Evolutionary conservation across 2,329 filamentous ascomycete genomes (phyloP).

Genomic region (Colletotrichum sp.): DNA sequence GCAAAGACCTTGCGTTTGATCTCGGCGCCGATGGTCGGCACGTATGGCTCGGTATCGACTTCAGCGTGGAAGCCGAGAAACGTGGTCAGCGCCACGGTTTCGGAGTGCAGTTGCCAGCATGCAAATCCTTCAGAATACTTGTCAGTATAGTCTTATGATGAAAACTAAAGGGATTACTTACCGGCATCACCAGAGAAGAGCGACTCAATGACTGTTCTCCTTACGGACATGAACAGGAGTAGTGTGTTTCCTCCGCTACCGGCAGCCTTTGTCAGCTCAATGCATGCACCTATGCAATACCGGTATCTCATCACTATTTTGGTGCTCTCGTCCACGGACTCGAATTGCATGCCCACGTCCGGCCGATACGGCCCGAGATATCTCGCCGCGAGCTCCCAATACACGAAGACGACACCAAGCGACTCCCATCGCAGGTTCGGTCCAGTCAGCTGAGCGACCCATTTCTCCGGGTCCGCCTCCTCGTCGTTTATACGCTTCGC

Average conservation of each 20-base stretch:
- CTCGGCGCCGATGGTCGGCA: conserved; percentile 33
- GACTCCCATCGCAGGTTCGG: conserved; percentile 48
- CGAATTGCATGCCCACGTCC: background rate
- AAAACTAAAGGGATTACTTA: conserved; percentile 15
- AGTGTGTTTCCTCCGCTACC: conserved; percentile 31
- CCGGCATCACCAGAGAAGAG: conserved; percentile 39
- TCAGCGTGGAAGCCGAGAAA: conserved; percentile 30
- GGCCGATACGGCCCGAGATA: conserved; percentile 8
- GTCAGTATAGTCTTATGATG: background rate
- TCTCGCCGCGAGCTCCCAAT: conserved; percentile 21
- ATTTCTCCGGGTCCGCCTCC: conserved; percentile 36
- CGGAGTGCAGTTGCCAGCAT: conserved; percentile 30
- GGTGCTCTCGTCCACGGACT: background rate
- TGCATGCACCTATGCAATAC: conserved; percentile 19
- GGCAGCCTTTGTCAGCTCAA: conserved; percentile 33
- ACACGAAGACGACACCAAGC: conserved; percentile 41
- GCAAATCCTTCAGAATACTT: background rate
- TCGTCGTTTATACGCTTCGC: conserved; percentile 38
- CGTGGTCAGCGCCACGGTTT: conserved; percentile 31
- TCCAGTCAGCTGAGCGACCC: conserved; percentile 44
- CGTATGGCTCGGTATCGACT: conserved; percentile 18
- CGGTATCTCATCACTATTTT: conserved; percentile 24
- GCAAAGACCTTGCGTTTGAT: conserved; percentile 31
- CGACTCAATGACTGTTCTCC: conserved; percentile 35
- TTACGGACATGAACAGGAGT: conserved; percentile 35